phyloP scores from a whole-genome alignment of 2,329 filamentous ascomycete species.

The Blastomyces percursus region DNA sequence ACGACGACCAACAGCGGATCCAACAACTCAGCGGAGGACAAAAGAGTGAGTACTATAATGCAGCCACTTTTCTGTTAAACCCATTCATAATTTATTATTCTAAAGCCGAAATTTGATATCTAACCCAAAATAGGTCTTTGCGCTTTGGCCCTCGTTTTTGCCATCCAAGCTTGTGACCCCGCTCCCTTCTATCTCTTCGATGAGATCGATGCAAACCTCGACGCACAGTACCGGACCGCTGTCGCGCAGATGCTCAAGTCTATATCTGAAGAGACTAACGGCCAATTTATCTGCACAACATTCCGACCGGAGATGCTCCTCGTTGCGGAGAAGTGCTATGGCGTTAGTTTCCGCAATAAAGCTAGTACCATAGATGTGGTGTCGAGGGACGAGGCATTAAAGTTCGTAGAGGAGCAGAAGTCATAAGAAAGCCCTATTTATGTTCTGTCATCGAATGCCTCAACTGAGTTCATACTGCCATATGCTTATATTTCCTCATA shows the following conservation, averaged over 20 bases:
- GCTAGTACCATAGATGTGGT: constrained; percentile 91
- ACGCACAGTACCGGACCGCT: constrained; percentile 93
- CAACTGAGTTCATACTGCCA: constrained; percentile 1
- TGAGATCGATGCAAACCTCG: constrained; percentile 95
- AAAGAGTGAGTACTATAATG: constrained; percentile 59
- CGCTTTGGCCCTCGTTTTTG: constrained; percentile 94
- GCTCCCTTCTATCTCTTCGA: constrained; percentile 99
- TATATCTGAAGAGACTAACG: constrained; percentile 50
- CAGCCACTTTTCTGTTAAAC: not conserved
- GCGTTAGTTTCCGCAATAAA: constrained; percentile 83
- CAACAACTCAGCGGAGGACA: constrained; percentile 95
- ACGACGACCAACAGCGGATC: constrained; percentile 96
- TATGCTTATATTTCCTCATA: not conserved
- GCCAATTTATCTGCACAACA: constrained; percentile 96
- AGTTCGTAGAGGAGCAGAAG: constrained; percentile 84
- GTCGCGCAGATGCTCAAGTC: constrained; percentile 80
- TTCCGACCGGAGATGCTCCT: constrained; percentile 94
- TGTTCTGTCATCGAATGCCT: not conserved
- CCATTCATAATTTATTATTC: not conserved
- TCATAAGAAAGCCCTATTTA: constrained; percentile 16
- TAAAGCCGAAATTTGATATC: constrained; percentile 2
- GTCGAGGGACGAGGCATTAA: constrained; percentile 71
- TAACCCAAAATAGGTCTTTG: constrained; percentile 56
- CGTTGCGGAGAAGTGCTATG: constrained; percentile 95
- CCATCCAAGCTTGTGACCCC: constrained; percentile 95